Evolutionary conservation across 2,329 filamentous ascomycete genomes (phyloP).

Genomic region (Thermothelomyces thermophilus): DNA sequence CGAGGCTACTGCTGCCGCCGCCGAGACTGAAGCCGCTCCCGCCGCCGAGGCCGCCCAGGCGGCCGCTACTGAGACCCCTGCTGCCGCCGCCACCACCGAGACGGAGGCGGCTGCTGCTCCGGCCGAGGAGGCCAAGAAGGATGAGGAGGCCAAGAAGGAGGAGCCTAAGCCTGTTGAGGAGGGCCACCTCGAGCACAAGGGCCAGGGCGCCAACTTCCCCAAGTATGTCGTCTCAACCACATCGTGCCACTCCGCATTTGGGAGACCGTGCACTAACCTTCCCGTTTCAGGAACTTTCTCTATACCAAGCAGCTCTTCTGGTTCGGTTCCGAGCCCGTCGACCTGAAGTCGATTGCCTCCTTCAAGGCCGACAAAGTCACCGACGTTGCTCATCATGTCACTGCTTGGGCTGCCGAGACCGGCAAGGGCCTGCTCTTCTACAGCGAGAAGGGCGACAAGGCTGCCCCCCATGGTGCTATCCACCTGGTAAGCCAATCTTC

Average conservation of each 20-base stretch:
- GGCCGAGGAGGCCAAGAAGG: constrained; percentile 34
- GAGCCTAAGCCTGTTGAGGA: constrained; percentile 58
- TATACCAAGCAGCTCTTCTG: constrained; percentile 93
- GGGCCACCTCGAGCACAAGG: constrained; percentile 85
- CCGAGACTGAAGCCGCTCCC: constrained; percentile 35
- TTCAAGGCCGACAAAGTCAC: constrained; percentile 87
- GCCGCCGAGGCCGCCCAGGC: constrained; percentile 32
- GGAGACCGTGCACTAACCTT: constrained; percentile 13
- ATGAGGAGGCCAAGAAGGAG: constrained; percentile 34
- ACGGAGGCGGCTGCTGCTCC: constrained; percentile 19
- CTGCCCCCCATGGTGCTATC: constrained; percentile 71
- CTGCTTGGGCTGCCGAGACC: constrained; percentile 86
- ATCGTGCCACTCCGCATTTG: background rate
- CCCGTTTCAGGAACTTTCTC: constrained; percentile 62
- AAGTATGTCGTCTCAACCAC: constrained; percentile 60
- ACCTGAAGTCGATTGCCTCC: constrained; percentile 63
- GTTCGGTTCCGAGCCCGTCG: constrained; percentile 67
- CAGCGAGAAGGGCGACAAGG: constrained; percentile 80
- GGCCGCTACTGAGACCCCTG: constrained; percentile 26
- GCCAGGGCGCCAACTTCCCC: constrained; percentile 73
- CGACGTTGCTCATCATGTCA: constrained; percentile 66
- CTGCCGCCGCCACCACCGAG: constrained; percentile 33
- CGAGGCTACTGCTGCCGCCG: constrained; percentile 32
- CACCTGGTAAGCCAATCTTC: constrained; percentile 60
- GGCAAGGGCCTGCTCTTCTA: constrained; percentile 94